A percentile compares a stretch with the other conserved stretches of the same genome.
phyloP scores from a whole-genome alignment of 495 filamentous ascomycete genomes.

The Hyaloscypha bicolor region DNA sequence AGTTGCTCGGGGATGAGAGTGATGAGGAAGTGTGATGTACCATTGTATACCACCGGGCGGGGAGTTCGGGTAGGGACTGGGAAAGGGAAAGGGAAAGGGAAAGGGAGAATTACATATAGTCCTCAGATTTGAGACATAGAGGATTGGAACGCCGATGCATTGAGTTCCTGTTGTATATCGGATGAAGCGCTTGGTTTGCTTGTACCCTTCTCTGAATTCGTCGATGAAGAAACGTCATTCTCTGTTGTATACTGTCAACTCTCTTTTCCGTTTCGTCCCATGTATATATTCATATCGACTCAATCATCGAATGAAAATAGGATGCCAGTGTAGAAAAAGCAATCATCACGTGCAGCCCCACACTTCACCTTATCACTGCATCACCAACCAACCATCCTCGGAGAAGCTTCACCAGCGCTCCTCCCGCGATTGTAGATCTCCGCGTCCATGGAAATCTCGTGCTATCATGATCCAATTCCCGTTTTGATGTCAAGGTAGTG shows the following conservation, averaged over 20 bases:
- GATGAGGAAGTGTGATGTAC: constrained; percentile 70
- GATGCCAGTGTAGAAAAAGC: not conserved
- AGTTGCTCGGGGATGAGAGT: constrained; percentile 88
- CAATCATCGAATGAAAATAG: not conserved
- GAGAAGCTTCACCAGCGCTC: constrained; percentile 5
- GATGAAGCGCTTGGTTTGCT: not conserved
- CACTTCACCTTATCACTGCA: not conserved
- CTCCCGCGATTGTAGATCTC: constrained; percentile 22
- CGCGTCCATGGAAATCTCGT: constrained; percentile 1
- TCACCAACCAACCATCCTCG: constrained; percentile 7
- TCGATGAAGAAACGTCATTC: not conserved
- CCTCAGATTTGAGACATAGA: not conserved
- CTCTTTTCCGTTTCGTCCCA: not conserved
- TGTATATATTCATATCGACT: not conserved
- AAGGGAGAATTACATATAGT: not conserved
- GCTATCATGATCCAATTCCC: not conserved
- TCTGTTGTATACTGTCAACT: not conserved
- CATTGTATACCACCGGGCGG: not conserved
- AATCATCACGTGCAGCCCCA: not conserved
- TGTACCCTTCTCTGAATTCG: not conserved
- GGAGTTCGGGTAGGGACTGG: not conserved
- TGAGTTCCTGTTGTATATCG: not conserved
- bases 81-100: not conserved
- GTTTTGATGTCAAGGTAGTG: not conserved
- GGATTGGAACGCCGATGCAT: not conserved